Conservation (phyloP, 345 rosid species). For the Aquilaria malaccensis region DNA sequence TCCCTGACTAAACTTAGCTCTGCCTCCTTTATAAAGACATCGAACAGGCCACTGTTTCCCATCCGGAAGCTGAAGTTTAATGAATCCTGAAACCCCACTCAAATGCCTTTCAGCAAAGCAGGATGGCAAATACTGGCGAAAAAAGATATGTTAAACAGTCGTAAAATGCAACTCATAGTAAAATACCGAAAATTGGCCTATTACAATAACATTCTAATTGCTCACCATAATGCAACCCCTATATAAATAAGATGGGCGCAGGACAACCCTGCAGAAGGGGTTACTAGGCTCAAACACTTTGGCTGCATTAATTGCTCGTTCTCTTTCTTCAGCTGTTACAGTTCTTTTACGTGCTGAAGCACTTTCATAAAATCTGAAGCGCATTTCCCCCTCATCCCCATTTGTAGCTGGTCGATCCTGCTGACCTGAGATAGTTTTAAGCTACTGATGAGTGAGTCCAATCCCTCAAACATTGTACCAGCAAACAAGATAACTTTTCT, state of each 20-base stretch:
- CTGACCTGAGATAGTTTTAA: conserved; percentile 15
- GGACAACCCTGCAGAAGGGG: conserved; percentile 44
- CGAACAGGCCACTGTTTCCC: conserved; percentile 52
- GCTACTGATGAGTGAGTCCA: not conserved
- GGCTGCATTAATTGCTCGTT: conserved; percentile 32
- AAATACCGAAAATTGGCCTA: not conserved
- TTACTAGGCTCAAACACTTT: conserved; percentile 34
- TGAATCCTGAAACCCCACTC: conserved; percentile 41
- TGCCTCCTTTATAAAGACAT: conserved; percentile 43
- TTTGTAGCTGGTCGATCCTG: conserved; percentile 14
- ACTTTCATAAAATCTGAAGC: conserved; percentile 33
- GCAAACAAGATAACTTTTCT: conserved; percentile 3
- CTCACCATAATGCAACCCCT: conserved; percentile 45
- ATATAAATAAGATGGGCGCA: conserved; percentile 42
- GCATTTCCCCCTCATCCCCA: conserved; percentile 24
- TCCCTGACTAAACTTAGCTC: conserved; percentile 44
- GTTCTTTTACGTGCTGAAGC: conserved; percentile 38
- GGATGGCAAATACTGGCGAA: conserved; percentile 42
- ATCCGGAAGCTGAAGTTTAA: conserved; percentile 33
- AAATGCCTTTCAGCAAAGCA: conserved; percentile 42
- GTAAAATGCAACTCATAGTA: too few species aligned
- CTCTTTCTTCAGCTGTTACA: conserved; percentile 41
- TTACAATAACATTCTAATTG: not conserved
- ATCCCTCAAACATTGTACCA: not conserved
- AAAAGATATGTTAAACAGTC: not conserved